Base-by-base conservation (phyloP, 2,329 filamentous ascomycete genomes). In the Nannizzia gypsea region DNA sequence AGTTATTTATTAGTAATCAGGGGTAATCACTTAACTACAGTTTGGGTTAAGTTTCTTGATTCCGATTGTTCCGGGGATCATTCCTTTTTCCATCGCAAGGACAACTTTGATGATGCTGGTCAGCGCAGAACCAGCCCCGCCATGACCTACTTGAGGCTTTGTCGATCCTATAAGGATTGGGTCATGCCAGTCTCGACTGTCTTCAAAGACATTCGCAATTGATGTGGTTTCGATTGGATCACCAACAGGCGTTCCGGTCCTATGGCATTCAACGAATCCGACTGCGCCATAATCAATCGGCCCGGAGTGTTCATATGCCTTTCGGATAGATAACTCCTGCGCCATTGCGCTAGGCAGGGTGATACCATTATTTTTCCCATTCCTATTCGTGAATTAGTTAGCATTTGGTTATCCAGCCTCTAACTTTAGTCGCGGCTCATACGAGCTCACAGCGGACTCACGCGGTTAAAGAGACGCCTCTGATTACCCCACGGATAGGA, bases 231-330 rank as follows among this genome's bases (percentile, higher is more conserved):
- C 56, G 2, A 61, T 8, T n/a, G 59, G 59, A 54, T 61, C 59
- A 6, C 59, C 59, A n/a, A 58, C 24, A 2, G 40, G 28, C 6
- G 48, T 52, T 26, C 48, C 48, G 6, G 48, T 52, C 11, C 48
- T 17, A 13, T 52, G 48, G 15, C 20, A 22, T 34, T 56, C 54
- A n/a, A 56, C 11, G 26, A 26, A 52, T 15, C 17, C 15, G 5
- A 20, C 17, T 13, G 22, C 17, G 22, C 6, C 8, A 26, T n/a
- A 38, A n/a, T 9, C 64, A 20, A 93, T 80, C 61, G 86, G 85
- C 46, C 87, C 85, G 48, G 88, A 82, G 55, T 86, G 61, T 4
- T 59, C 59, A 63, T 82, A 82, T 0, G 76, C 78, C 8, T 70
- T 66, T 8, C 67, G 69, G 60, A 80, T 83, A 61, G 80, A 65